Evolutionary conservation across 2,329 filamentous ascomycete species (phyloP), one percentile per base, ranked within the genome.

Genomic region (Stachybotrys echinatus): DNA sequence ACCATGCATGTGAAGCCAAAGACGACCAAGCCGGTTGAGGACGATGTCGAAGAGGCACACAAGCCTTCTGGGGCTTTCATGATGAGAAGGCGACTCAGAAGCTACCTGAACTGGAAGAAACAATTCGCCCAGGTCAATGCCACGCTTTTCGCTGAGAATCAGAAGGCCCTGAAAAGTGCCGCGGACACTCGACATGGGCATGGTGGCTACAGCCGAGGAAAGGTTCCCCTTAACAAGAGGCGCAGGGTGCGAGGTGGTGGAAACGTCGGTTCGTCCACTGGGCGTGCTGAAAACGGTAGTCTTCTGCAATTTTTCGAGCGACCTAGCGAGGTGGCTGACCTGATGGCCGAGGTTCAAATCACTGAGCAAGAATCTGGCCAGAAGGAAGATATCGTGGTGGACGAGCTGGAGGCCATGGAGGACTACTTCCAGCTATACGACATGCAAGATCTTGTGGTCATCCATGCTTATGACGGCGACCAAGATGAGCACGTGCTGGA

Each of bases 401-500:
- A 97, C 66, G 87, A 89, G 1, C 75, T 96, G 7, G 88, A 95
- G 45, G 81, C 95, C 63, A 92, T 94, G 87, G 92, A 96, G 55
- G 87, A 92, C 57, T 94, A 87, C 70, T 97, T 92, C 65, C 83
- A 94, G 65, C 77, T 97, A 27, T 96, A 92, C 65, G 89, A 95
- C 49, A 94, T 95, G 84, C 81, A 89, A 58, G 89, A 96, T 57
- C 74, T 97, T 19, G 79, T 97, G 12, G 83, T 96, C 39, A 78
- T 97, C 18, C 94, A 97, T 65, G 88, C 94, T 1, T 99, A 96
- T 65, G 91, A 96, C 52, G 92, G 92, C 12, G 94, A 97, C 64
- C 87, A 92, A 73, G 94, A 99, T 65, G 94, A 97, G 64, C 89
- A 95, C 65, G 80, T 97, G n/a, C 79, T 99, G 2, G 92, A 99